Base-by-base conservation (phyloP, 2,329 filamentous ascomycete genomes). In the Cladosporium sp. region DNA sequence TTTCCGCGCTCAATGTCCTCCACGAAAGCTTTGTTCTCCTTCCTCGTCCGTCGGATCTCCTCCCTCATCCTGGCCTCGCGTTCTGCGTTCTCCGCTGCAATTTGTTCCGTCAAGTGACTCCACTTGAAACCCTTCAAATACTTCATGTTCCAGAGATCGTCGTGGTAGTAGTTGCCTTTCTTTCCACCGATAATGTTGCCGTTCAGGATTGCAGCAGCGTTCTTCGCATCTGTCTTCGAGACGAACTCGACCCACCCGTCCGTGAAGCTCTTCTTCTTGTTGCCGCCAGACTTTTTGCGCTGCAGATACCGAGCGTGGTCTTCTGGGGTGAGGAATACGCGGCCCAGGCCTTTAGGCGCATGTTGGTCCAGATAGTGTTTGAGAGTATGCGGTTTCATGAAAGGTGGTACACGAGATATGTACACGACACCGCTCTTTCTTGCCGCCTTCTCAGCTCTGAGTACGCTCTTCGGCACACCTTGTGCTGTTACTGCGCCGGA, bases 171-270 rank as follows among this genome's bases (percentile, higher is more conserved):
- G 42, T 79, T 80, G 11, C 87, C 79, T 72, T 94, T 94, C 72
- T 91, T 91, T 20, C 88, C 88, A 43, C 88, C 88, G 56, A 93
- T 86, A 11, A 79, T 87, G 55, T 79, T 80, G 36, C 85, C 85
- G 63, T 94, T 94, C 43, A 94, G 74, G 20, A 86, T 76, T 57
- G 88, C 85, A 43, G 83, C 86, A 0, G 81, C 84, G n/a, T 79
- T 73, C 66, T 91, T 89, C 30, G 88, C 88, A 55, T 91, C 83
- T 55, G 78, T 77, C 68, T 93, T 93, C 55, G 78, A 76, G 30
- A 82, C 68, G 61, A 92, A 94, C 67, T 94, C 89, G 22, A 93
- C 82, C 88, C 88, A 94, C 39, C 88, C 89, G 67, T 94, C 89
- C 3, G 82, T 84, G 69, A 83, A 93, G n/a, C 80, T 80, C 53